Evolutionary conservation across 192 early-diverging fungal genomes (phyloP), one percentile per base, ranked within the genome.

Genomic region (Coemansia sp.): DNA sequence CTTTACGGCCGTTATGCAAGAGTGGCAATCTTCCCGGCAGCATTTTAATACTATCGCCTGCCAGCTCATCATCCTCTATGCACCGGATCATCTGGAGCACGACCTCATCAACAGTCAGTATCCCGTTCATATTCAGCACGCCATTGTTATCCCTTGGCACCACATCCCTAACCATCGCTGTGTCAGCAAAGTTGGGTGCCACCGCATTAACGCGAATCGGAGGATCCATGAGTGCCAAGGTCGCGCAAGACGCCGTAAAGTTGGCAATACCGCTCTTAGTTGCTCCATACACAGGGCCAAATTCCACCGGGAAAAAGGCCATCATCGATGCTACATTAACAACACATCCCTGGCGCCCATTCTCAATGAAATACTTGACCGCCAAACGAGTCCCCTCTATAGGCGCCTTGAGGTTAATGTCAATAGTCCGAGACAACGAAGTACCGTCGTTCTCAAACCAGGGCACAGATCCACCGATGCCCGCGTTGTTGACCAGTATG

Each of bases 281-380:
- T 0, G 90, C 90, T 7, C 85, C 85, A 71, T 94, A 94, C 8
- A 90, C 85, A 2, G 90, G 90, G 42, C 86, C 85, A 33, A 72
- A 71, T 18, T 80, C 66, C n/a, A 77, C 53, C 1, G 85, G 84
- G 57, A 79, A 79, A 21, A 89, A 77, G 1, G 89, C 92, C 38
- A 90, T 90, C 58, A 90, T 82, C 7, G 89, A 91, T 1, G 92
- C 88, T 3, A 88, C 89, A 64, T 92, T 94, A 40, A 94, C 75
- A 21, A 92, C 86, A 8, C 91, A 87, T 8, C 89, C 91, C 6
- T 38, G 60, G 8, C 82, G 83, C n/a, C 71, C 61, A 28, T 71
- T 74, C 24, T 83, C 71, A 6, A 69, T 50, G 62, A 92, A 79
- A 55, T 87, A 75, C n/a, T 80, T 65, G 18, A 93, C 73, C 0